Evolutionary conservation across 83 land plant genomes (phyloP).

Genomic region (Isoetes engelmannii): DNA sequence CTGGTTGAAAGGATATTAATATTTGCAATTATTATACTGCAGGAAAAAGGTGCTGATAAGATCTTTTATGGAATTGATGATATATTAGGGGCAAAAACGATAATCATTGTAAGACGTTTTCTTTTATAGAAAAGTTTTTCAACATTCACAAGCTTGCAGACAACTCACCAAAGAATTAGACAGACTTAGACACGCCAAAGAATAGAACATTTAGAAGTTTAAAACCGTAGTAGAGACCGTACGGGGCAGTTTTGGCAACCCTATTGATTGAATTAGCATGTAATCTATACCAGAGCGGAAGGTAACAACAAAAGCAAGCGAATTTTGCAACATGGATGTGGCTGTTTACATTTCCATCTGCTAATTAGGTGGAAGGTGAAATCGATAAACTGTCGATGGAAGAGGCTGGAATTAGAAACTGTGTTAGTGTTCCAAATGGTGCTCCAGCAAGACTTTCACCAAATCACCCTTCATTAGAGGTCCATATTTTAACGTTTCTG

Average conservation of each 20-base stretch:
- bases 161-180: background rate
- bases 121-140: background rate
- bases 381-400: background rate
- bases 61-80: background rate
- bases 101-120: background rate
- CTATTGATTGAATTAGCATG: background rate
- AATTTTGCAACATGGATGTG: too few species aligned
- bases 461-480: background rate
- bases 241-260: background rate
- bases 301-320: too few species aligned
- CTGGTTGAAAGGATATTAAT: background rate
- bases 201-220: too few species aligned
- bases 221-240: background rate
- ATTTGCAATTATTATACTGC: background rate
- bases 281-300: background rate
- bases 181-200: background rate
- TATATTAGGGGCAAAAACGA: background rate
- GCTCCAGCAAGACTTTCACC: background rate
- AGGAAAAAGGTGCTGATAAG: slow-evolving; percentile 2
- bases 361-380: slow-evolving; percentile 1
- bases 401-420: background rate
- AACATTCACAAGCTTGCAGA: too few species aligned
- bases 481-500: too few species aligned
- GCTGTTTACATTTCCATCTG: background rate
- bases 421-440: slow-evolving; percentile 1